Conservation (phyloP, 768 basidiomycete species). For the Naganishia vaughanmartiniae region DNA sequence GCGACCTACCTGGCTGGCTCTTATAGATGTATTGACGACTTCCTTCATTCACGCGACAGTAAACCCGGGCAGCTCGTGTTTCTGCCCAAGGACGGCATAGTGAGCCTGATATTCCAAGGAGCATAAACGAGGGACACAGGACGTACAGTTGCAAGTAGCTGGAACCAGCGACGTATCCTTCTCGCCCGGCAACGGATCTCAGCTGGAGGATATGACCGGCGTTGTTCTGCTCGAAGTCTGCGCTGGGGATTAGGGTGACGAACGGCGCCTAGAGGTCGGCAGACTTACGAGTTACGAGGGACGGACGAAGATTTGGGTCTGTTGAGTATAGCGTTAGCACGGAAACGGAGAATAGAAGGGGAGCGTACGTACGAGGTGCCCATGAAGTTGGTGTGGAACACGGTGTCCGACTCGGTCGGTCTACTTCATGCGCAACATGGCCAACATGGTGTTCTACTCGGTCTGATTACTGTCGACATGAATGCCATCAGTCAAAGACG, state of each 20-base stretch:
- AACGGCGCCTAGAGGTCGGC: neutral
- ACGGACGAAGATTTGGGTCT: constrained; percentile 64
- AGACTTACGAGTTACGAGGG: constrained; percentile 59
- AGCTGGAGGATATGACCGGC: constrained; percentile 89
- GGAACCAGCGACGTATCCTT: constrained; percentile 83
- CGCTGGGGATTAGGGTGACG: too few species aligned
- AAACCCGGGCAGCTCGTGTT: constrained; percentile 71
- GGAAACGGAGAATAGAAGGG: neutral
- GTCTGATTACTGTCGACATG: too few species aligned
- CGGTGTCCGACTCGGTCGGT: constrained; percentile 31
- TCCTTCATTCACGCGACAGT: constrained; percentile 92
- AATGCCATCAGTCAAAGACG: too few species aligned
- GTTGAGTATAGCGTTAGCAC: neutral
- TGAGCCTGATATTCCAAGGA: neutral
- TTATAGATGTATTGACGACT: too few species aligned
- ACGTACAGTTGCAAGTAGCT: constrained; percentile 70
- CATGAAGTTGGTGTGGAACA: constrained; percentile 60
- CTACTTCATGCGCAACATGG: too few species aligned
- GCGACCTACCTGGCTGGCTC: constrained; percentile 67
- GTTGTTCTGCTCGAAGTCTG: constrained; percentile 76
- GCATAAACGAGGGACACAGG: neutral
- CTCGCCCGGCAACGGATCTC: constrained; percentile 84
- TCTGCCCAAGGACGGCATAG: constrained; percentile 23
- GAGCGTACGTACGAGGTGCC: constrained; percentile 63
- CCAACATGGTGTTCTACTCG: too few species aligned